Evolutionary conservation across 306 rosid genomes (phyloP).

Genomic region (Neltuma alba): DNA sequence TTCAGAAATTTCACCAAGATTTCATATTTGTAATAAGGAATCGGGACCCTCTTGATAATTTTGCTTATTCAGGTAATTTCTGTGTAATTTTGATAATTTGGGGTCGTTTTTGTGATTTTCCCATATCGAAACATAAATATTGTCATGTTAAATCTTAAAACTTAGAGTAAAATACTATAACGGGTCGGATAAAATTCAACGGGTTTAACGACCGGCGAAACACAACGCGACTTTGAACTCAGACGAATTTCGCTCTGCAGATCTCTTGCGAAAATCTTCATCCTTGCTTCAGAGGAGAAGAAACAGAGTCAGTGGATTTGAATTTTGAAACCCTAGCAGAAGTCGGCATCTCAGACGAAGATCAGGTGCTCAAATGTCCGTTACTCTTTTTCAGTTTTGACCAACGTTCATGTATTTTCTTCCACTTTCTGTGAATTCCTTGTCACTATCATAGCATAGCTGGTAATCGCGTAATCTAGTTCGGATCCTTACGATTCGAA

Average conservation of each 20-base stretch:
- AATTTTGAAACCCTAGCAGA: constrained; percentile 28
- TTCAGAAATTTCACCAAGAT: too few species aligned
- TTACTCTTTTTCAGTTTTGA: constrained; percentile 10
- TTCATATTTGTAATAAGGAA: too few species aligned
- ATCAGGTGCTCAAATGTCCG: constrained; percentile 20
- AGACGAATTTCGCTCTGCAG: background rate
- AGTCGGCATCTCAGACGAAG: constrained; percentile 10
- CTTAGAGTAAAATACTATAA: background rate
- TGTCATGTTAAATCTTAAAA: too few species aligned
- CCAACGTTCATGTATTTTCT: constrained; percentile 6
- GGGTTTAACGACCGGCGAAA: constrained; percentile 1
- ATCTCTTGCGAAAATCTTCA: background rate
- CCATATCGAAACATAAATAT: too few species aligned
- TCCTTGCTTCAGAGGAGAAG: background rate
- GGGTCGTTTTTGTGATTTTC: too few species aligned
- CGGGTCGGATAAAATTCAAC: constrained; percentile 25
- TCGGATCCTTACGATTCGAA: constrained; percentile 1
- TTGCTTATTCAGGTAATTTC: too few species aligned
- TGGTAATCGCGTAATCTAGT: background rate
- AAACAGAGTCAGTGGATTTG: background rate
- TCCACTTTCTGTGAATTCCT: background rate
- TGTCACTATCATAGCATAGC: background rate
- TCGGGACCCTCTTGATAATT: too few species aligned
- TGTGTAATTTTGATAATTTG: too few species aligned
- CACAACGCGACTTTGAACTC: background rate